Evolutionary conservation across 305 asterid genomes (phyloP), one percentile per base, ranked within the genome.

Genomic region (Fraxinus ornus): DNA sequence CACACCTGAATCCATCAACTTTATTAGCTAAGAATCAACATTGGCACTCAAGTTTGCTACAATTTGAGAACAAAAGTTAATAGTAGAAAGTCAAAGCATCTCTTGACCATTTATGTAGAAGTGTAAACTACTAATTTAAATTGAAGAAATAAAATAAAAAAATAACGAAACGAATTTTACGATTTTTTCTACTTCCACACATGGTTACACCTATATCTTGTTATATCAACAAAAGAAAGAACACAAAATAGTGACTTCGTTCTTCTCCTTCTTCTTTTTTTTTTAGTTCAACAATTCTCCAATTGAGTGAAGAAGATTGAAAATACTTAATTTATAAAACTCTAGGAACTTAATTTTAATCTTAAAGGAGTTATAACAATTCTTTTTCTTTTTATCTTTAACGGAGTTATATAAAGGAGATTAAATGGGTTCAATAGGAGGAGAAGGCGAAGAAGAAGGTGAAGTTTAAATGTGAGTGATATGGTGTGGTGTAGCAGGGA

Each of bases 371-470:
- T 36, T 36, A 36, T 36, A 36, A 36, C 9, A 36, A 36, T 36
- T 35, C 7, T 5, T 36, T 35, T 36, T 32, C 28, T 26, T 26
- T 32, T 32, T 32, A 32, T 32, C 35, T 32, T 32, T 32, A 32
- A 32, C 35, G 4, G 35, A 32, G 35, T 32, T 32, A 32, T 32
- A 32, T 32, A 32, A 32, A 0, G 35, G 35, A 35, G 41, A 26
- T 26, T 26, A 26, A 26, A 26, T 26, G 28, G 28, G 28, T 26
- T 26, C 28, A 26, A 26, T 26, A 26, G 28, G 28, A 26, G 28
- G 28, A 26, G 28, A 21, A 44, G 55, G 13, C 49, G 84, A 84
- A 8, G 21, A 66, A 62, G 66, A 73, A 21, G 81, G 83, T 26
- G 19, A 66, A 60, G 26, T 60, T 21, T 47, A 47, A 47, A 13